Percentiles rank a stretch among this genome's conserved stretches.
These are phyloP conservation scores for Fusarium secorum DNA, from an alignment of 2,329 filamentous ascomycete genomes.

Conservation along the genomic window DNA sequence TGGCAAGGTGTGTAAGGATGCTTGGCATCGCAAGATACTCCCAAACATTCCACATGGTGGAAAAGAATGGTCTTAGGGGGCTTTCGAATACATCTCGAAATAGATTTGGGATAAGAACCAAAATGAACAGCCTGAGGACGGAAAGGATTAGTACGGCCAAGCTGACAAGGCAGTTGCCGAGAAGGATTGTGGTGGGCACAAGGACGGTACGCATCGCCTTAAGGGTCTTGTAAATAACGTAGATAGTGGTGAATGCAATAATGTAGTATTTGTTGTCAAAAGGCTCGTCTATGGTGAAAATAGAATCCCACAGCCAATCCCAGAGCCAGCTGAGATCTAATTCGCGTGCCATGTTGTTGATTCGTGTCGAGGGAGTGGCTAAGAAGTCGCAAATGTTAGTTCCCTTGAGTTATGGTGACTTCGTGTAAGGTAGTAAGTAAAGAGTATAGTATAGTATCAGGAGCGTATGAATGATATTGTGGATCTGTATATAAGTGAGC, in stretches of 20 bases:
- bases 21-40: not conserved
- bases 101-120: not conserved
- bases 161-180: not conserved
- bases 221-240: not conserved
- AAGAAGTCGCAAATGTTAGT: not conserved
- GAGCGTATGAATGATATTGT: not conserved
- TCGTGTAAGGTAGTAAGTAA: not conserved
- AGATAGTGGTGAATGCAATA: conserved; percentile 3
- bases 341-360: not conserved
- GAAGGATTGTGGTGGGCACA: not conserved
- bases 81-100: not conserved
- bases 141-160: not conserved
- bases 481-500: not conserved
- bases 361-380: not conserved
- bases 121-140: not conserved
- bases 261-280: conserved; percentile 19
- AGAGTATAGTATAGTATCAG: not conserved
- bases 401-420: not conserved
- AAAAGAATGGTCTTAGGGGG: not conserved
- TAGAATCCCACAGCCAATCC: conserved; percentile 6
- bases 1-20: not conserved
- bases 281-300: conserved; percentile 4
- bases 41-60: not conserved
- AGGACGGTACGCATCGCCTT: not conserved
- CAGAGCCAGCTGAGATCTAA: not conserved